A percentile compares a stretch with the other conserved stretches of the same genome.
These are phyloP conservation scores for Aspergillus flavus DNA, from an alignment of 2,329 filamentous ascomycete species.

Conservation along the genomic window DNA sequence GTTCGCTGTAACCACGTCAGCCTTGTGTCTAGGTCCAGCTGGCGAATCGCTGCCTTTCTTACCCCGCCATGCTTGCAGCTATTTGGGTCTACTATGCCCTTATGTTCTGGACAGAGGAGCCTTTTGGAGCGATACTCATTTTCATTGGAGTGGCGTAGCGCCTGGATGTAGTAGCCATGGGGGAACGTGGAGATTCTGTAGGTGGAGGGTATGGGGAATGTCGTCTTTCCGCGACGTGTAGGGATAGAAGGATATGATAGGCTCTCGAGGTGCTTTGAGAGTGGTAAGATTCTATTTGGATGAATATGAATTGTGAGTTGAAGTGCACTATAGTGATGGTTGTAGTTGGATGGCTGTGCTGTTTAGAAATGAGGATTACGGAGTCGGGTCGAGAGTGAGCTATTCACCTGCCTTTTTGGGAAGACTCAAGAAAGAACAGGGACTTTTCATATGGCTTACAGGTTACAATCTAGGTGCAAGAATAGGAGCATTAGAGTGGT, in stretches of 20 bases:
- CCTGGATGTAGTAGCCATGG: not conserved
- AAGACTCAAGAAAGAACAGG: not conserved
- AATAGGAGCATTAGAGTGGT: not conserved
- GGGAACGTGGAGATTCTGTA: not conserved
- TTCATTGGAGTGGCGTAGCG: too few species aligned
- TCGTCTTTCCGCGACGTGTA: not conserved
- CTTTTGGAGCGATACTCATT: too few species aligned
- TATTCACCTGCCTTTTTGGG: not conserved
- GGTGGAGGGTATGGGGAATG: not conserved
- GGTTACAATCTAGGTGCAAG: not conserved
- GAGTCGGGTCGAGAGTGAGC: too few species aligned
- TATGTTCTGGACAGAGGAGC: too few species aligned
- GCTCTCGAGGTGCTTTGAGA: not conserved
- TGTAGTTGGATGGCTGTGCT: not conserved
- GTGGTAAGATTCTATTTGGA: not conserved
- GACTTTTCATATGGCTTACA: not conserved
- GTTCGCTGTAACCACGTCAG: not conserved
- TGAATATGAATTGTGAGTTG: not conserved
- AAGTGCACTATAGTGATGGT: too few species aligned
- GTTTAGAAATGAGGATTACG: not conserved
- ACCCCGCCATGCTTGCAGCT: not conserved
- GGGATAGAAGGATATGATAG: not conserved
- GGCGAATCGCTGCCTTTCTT: not conserved
- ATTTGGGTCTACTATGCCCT: not conserved
- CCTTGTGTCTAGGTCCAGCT: not conserved